Percentiles rank a stretch among this genome's conserved stretches.
phyloP scores from a whole-genome alignment of 1,284 basidiomycete species.

The Cronartium quercuum region DNA sequence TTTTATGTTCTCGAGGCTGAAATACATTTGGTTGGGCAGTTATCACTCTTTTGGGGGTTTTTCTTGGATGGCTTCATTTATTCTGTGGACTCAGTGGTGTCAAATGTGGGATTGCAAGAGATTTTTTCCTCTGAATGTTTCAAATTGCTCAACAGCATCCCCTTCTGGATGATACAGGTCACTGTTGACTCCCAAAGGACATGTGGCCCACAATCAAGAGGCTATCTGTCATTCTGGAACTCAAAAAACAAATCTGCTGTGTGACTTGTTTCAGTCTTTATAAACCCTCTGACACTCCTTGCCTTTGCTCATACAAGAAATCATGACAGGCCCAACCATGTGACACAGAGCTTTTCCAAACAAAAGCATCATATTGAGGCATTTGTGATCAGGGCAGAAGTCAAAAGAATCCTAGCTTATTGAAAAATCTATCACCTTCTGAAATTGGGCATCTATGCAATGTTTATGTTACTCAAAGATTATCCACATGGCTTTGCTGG shows the following conservation, averaged over 20 bases:
- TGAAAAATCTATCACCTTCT: not conserved
- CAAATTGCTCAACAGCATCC: not conserved
- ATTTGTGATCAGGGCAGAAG: not conserved
- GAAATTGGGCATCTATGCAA: not conserved
- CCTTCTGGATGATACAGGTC: not conserved
- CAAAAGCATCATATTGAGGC: not conserved
- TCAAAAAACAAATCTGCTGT: constrained; percentile 7
- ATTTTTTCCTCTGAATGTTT: not conserved
- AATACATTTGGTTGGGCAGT: too few relatives aligned
- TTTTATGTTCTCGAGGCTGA: too few relatives aligned
- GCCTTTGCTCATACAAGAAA: not conserved
- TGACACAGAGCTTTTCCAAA: not conserved
- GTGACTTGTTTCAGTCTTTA: constrained; percentile 4
- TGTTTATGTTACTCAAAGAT: not conserved
- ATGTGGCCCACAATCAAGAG: not conserved
- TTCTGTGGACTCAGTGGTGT: not conserved
- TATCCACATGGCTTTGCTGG: not conserved
- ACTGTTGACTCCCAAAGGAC: not conserved
- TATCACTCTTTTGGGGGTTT: too few relatives aligned
- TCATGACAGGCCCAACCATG: not conserved
- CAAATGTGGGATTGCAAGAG: not conserved
- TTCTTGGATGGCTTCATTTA: not conserved
- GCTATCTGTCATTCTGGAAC: not conserved
- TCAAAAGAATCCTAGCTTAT: not conserved
- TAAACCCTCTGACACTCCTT: not conserved